Conservation (phyloP, 148 eudicot genomes). For the Polygonum aviculare region DNA sequence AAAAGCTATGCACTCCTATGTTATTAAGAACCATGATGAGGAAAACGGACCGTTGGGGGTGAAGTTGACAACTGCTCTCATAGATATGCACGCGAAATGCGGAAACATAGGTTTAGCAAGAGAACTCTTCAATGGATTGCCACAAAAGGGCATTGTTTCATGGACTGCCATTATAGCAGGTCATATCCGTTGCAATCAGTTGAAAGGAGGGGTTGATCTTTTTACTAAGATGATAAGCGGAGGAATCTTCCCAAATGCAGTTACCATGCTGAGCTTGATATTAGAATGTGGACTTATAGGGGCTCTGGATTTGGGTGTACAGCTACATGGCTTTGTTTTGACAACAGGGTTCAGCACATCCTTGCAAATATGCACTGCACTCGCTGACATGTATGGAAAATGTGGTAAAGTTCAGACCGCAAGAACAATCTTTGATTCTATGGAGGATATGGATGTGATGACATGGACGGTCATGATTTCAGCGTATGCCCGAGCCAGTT, state of each 20-base stretch:
- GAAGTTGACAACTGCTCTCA: conserved; percentile 23
- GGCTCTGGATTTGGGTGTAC: conserved; percentile 41
- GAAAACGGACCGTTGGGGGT: not conserved
- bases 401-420: conserved; percentile 16
- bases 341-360: conserved; percentile 21
- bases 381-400: conserved; percentile 34
- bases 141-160: conserved; percentile 35
- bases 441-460: conserved; percentile 21
- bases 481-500: conserved; percentile 21
- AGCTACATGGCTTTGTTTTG: conserved; percentile 21
- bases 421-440: conserved; percentile 16
- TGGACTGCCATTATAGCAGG: conserved; percentile 57
- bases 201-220: conserved; percentile 28
- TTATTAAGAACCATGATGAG: conserved; percentile 13
- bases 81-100: conserved; percentile 51
- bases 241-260: conserved; percentile 41
- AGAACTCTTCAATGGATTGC: conserved; percentile 28
- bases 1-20: conserved; percentile 21
- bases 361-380: conserved; percentile 24
- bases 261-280: conserved; percentile 44
- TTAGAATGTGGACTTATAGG: conserved; percentile 43
- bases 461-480: conserved; percentile 27
- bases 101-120: conserved; percentile 36
- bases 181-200: conserved; percentile 28
- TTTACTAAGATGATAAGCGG: conserved; percentile 30